Evolutionary conservation across 2,329 filamentous ascomycete species (phyloP).

Genomic region (Pseudopithomyces chartarum): DNA sequence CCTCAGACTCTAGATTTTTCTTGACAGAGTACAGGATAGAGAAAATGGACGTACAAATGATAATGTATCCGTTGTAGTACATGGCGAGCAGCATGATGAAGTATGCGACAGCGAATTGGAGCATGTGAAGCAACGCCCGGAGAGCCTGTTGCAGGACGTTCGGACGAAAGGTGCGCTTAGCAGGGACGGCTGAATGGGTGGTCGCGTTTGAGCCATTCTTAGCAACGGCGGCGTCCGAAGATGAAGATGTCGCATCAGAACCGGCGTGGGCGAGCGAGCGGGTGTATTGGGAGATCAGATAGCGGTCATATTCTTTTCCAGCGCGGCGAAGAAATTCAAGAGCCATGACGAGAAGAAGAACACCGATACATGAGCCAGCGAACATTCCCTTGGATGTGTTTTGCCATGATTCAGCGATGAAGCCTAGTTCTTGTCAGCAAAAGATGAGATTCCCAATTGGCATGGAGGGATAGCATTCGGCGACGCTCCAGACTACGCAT

Average conservation of each 20-base stretch:
- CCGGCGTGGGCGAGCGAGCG: conserved; percentile 18
- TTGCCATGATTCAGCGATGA: conserved; percentile 74
- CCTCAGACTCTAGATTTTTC: no score
- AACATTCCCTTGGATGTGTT: conserved; percentile 73
- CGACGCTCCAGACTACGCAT: not conserved
- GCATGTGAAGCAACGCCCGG: conserved; percentile 71
- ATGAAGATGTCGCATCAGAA: conserved; percentile 13
- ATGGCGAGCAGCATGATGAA: conserved; percentile 76
- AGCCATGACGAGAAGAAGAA: conserved; percentile 71
- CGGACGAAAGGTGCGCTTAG: conserved; percentile 51
- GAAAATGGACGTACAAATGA: conserved; percentile 44
- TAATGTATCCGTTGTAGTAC: conserved; percentile 74
- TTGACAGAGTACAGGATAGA: no score
- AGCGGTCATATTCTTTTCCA: conserved; percentile 75
- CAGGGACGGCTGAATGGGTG: not conserved
- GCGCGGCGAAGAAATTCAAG: conserved; percentile 75
- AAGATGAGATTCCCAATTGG: no score
- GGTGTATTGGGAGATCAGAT: conserved; percentile 61
- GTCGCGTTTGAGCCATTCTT: conserved; percentile 7
- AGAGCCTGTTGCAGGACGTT: conserved; percentile 70
- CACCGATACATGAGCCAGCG: conserved; percentile 79
- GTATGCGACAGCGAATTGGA: conserved; percentile 78
- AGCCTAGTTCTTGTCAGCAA: conserved; percentile 43
- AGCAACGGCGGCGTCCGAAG: conserved; percentile 20
- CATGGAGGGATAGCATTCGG: no score